Base-by-base conservation (phyloP, 2,329 filamentous ascomycete species). In the Ophiocordyceps camponoti-saundersi region DNA sequence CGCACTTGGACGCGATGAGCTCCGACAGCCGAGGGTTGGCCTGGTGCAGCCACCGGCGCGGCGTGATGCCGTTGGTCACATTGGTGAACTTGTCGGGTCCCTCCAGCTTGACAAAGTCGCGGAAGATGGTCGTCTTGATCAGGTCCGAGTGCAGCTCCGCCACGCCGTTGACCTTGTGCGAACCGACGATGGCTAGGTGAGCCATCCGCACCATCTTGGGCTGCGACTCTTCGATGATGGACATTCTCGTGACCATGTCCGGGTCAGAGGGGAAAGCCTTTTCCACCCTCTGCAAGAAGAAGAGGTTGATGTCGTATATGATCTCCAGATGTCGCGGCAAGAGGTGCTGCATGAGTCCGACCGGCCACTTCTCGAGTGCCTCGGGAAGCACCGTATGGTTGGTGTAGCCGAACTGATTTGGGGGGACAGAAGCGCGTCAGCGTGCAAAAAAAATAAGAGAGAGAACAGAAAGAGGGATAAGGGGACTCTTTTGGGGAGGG, bases 201-300 rank as follows among this genome's bases (percentile, higher is more conserved):
- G 92, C 92, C 92, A 98, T 98, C 61, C 90, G 84, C 50, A 98
- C 82, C 85, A 95, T 95, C 77, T 96, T 95, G 42, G 89, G 86
- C 62, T 93, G 83, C 6, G 85, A 88, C 65, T 98, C 92, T 64
- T 98, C 92, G 49, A 98, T 95, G 58, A 98, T 93, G 6, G 90
- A 96, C n/a, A 96, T 88, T 36, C 86, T 77, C 15, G 72, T 62
- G 32, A 98, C 77, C 53, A 98, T 73, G 2, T 95, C 90, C 48
- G 87, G 79, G 54, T 96, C 87, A 47, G 86, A 80, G 42, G 92
- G 92, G 67, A 95, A 95, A 49, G 75, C 79, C 57, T 85, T 85
- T 71, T 98, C 92, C 16, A 98, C 90, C 20, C 66, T 72, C 60
- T 96, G 90, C 44, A 98, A 67, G 76, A 98, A 98, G 63, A 79